Evolutionary conservation across 805 yeast species (phyloP).

Genomic region (Isabelozyma gotoi): DNA sequence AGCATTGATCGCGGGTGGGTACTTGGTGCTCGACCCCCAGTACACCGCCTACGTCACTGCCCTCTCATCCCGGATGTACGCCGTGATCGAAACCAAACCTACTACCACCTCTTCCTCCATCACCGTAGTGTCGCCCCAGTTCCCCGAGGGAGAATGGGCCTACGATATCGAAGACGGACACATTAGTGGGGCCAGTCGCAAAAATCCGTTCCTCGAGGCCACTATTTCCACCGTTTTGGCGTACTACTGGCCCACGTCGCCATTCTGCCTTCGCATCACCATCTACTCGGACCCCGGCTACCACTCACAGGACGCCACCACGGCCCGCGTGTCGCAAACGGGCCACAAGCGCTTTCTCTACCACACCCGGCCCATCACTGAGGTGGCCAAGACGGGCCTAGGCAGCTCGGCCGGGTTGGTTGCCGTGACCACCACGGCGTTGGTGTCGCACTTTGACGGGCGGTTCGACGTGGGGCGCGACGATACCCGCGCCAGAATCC

Average conservation of each 20-base stretch:
- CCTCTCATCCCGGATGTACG: conserved; percentile 86
- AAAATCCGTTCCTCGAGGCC: conserved; percentile 76
- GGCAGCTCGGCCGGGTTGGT: conserved; percentile 96
- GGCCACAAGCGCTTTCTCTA: conserved; percentile 49
- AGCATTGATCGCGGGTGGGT: conserved; percentile 93
- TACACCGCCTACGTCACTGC: conserved; percentile 84
- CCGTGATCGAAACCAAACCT: conserved; percentile 43
- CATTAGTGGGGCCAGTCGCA: conserved; percentile 15
- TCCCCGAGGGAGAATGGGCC: conserved; percentile 71
- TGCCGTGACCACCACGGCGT: conserved; percentile 71
- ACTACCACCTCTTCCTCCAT: too few relatives aligned
- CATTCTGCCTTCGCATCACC: conserved; percentile 46
- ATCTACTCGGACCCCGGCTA: conserved; percentile 86
- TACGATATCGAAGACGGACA: conserved; percentile 33
- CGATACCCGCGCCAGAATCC: conserved; percentile 44
- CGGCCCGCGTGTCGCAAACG: conserved; percentile 28
- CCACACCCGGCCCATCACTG: conserved; percentile 58
- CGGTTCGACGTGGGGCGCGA: conserved; percentile 23
- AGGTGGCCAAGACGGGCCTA: conserved; percentile 90
- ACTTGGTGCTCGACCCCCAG: conserved; percentile 77
- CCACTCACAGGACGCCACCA: conserved; percentile 69
- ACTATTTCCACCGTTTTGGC: conserved; percentile 55
- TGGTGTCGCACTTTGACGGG: conserved; percentile 47
- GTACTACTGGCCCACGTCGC: conserved; percentile 42
- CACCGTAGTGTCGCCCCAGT: conserved; percentile 72